phyloP scores from a whole-genome alignment of 768 basidiomycete genomes.

The Leccinum sublutescens region DNA sequence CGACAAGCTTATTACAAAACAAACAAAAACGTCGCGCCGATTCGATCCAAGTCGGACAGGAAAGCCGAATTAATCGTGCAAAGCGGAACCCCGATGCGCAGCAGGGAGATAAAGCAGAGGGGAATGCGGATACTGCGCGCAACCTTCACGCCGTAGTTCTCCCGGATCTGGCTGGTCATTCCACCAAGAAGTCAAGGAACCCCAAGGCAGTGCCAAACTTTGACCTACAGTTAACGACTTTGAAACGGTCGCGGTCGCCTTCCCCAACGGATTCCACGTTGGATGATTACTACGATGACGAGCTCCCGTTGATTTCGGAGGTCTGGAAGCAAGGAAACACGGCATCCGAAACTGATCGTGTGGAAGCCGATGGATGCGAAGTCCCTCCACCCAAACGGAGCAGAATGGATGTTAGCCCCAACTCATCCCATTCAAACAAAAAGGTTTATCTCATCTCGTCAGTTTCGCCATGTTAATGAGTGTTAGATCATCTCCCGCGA shows the following conservation, averaged over 20 bases:
- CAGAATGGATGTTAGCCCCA: background rate
- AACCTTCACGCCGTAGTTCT: constrained; percentile 38
- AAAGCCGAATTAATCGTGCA: constrained; percentile 23
- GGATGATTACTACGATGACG: constrained; percentile 34
- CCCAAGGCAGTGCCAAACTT: constrained; percentile 42
- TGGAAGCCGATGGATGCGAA: constrained; percentile 34
- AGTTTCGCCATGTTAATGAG: constrained; percentile 11
- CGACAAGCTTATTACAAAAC: constrained; percentile 3
- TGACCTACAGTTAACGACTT: constrained; percentile 45
- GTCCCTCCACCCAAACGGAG: constrained; percentile 20
- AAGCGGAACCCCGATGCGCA: constrained; percentile 32
- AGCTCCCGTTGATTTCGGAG: constrained; percentile 33
- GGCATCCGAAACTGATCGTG: constrained; percentile 33
- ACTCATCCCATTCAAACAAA: background rate
- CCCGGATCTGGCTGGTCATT: constrained; percentile 41
- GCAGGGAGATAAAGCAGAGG: constrained; percentile 43
- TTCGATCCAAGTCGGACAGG: background rate
- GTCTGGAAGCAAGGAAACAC: constrained; percentile 33
- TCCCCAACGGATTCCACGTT: constrained; percentile 7
- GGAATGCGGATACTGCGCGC: constrained; percentile 40
- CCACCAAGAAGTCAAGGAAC: constrained; percentile 4
- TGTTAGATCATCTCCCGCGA: constrained; percentile 3
- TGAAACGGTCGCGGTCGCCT: constrained; percentile 25
- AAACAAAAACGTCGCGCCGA: constrained; percentile 1
- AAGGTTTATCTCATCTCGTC: constrained; percentile 15